A percentile compares a stretch with the other conserved stretches of the same genome.
phyloP scores from a whole-genome alignment of 1,284 basidiomycete species.

The Marasmius oreades region DNA sequence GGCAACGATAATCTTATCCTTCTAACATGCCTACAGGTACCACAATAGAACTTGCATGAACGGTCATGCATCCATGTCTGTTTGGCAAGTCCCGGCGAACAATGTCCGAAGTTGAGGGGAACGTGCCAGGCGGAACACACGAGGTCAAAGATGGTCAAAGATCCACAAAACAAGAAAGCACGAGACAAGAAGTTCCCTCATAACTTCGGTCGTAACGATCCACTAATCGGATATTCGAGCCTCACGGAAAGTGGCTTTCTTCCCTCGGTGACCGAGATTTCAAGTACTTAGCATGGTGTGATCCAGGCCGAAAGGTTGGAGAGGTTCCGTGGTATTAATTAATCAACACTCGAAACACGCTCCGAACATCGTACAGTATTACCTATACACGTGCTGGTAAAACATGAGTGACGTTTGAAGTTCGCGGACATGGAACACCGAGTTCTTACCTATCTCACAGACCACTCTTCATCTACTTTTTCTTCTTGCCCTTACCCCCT shows the following conservation, averaged over 20 bases:
- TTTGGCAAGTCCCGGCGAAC: too few species aligned
- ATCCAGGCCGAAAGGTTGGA: background rate
- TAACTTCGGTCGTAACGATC: too few species aligned
- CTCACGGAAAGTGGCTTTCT: too few species aligned
- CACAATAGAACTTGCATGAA: too few species aligned
- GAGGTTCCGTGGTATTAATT: background rate
- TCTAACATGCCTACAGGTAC: background rate
- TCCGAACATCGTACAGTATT: background rate
- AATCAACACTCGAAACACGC: background rate
- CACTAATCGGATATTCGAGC: too few species aligned
- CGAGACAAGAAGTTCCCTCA: too few species aligned
- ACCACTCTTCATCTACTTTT: conserved; percentile 26
- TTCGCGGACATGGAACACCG: conserved; percentile 7
- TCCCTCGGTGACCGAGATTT: background rate
- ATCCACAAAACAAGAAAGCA: too few species aligned
- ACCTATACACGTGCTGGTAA: conserved; percentile 1
- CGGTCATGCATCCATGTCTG: too few species aligned
- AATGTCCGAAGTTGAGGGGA: too few species aligned
- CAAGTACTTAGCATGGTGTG: background rate
- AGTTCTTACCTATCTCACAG: conserved; percentile 5
- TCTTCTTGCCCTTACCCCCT: conserved; percentile 38
- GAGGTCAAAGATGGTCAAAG: too few species aligned
- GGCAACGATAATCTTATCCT: conserved; percentile 4
- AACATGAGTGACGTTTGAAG: conserved; percentile 6
- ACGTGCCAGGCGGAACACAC: too few species aligned